Percentiles rank a stretch among this genome's conserved stretches.
phyloP scores from a whole-genome alignment of 129 eudicot species.

The Rutidosis leptorrhynchoides region DNA sequence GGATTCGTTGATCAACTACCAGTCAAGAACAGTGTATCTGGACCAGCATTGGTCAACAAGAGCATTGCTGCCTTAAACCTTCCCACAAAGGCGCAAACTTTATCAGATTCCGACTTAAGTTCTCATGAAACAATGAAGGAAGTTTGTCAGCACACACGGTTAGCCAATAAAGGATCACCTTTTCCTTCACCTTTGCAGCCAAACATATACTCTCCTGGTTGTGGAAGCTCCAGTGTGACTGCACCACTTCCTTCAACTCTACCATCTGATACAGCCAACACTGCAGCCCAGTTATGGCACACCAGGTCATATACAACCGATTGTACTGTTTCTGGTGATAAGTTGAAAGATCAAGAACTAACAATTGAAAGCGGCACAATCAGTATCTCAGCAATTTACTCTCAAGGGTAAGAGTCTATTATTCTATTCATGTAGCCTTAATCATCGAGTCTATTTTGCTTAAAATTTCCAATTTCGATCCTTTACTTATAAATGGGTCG shows the following conservation, averaged over 20 bases:
- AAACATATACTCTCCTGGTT: slow-evolving; percentile 42
- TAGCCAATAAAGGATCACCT: slow-evolving; percentile 40
- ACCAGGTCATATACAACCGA: slow-evolving; percentile 50
- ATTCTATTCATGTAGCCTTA: neutral
- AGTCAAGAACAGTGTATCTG: slow-evolving; percentile 35
- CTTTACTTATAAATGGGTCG: neutral
- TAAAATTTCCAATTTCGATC: neutral
- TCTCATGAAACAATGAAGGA: slow-evolving; percentile 37
- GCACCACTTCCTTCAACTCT: slow-evolving; percentile 37
- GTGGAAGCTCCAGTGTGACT: slow-evolving; percentile 43
- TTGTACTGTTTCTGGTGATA: slow-evolving; percentile 33
- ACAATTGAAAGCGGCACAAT: slow-evolving; percentile 90
- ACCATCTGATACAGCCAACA: slow-evolving; percentile 31
- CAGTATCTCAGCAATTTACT: slow-evolving; percentile 73
- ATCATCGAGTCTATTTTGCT: neutral
- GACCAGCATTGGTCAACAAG: slow-evolving; percentile 42
- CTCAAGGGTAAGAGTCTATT: slow-evolving; percentile 64
- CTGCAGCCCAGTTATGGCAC: slow-evolving; percentile 45
- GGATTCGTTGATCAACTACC: slow-evolving; percentile 49
- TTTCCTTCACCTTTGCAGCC: slow-evolving; percentile 44
- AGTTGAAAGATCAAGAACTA: slow-evolving; percentile 55
- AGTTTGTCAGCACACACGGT: slow-evolving; percentile 35
- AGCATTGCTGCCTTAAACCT: slow-evolving; percentile 29
- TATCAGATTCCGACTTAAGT: slow-evolving; percentile 40
- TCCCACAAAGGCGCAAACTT: slow-evolving; percentile 45